A percentile compares a stretch with the other conserved stretches of the same genome.
These are phyloP conservation scores for Paratinospora sagittata DNA, from an alignment of 164 flowering plant species.

Conservation along the genomic window DNA sequence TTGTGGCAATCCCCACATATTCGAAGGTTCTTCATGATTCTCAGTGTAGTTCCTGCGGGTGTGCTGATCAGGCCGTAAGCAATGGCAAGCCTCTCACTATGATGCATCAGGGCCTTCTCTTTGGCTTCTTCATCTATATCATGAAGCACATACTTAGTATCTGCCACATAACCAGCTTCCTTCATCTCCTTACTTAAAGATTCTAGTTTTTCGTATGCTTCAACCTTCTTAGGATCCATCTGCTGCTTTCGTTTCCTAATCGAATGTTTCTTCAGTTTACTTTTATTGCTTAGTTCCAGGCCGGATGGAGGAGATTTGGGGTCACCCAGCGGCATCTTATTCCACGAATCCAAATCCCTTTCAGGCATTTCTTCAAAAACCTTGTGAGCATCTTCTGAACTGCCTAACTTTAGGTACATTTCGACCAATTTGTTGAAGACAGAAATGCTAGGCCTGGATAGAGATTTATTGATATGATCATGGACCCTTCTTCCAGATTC, in stretches of 20 bases:
- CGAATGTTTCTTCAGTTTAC: conserved; percentile 16
- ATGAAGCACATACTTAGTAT: conserved; percentile 50
- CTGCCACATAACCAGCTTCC: conserved; percentile 50
- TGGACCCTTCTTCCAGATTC: conserved; percentile 24
- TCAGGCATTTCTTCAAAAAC: conserved; percentile 29
- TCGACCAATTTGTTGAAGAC: conserved; percentile 22
- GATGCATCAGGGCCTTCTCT: conserved; percentile 45
- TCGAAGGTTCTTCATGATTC: conserved; percentile 52
- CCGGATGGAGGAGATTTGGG: conserved; percentile 17
- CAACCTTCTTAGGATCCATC: conserved; percentile 21
- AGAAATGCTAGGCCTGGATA: conserved; percentile 2
- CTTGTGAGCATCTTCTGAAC: conserved; percentile 12
- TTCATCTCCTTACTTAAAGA: conserved; percentile 32
- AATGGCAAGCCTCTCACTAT: conserved; percentile 52
- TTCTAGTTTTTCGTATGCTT: conserved; percentile 30
- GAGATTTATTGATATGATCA: conserved; percentile 10
- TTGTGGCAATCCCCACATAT: conserved; percentile 58
- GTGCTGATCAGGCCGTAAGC: conserved; percentile 51
- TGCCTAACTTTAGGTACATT: conserved; percentile 22
- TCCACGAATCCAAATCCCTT: conserved; percentile 24
- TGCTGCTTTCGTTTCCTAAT: conserved; percentile 13
- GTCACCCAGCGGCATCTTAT: conserved; percentile 21
- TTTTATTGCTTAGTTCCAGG: conserved; percentile 22
- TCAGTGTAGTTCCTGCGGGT: conserved; percentile 34
- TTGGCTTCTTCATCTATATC: conserved; percentile 50